These are phyloP conservation scores for Xylariaceae sp. DNA, from an alignment of 2,329 filamentous ascomycete genomes.

Conservation along the genomic window DNA sequence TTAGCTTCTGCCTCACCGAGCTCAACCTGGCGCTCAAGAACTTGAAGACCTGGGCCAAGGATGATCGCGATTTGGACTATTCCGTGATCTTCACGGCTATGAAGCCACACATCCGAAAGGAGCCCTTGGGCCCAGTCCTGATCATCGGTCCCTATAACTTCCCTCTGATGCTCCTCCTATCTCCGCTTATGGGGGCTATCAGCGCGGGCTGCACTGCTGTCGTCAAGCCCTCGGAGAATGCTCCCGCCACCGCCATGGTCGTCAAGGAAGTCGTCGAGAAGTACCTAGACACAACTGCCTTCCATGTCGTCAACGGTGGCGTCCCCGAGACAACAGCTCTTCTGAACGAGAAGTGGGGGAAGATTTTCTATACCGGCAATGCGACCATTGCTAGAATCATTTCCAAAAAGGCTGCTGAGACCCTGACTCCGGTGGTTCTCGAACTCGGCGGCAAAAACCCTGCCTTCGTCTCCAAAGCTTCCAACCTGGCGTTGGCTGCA, in stretches of 20 bases:
- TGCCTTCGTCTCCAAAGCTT: constrained; percentile 81
- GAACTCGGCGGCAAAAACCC: constrained; percentile 92
- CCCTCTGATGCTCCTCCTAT: constrained; percentile 74
- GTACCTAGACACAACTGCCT: constrained; percentile 72
- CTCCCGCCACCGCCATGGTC: constrained; percentile 71
- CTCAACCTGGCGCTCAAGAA: constrained; percentile 74
- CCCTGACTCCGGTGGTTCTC: constrained; percentile 80
- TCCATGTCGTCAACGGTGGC: constrained; percentile 73
- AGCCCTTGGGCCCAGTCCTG: constrained; percentile 77
- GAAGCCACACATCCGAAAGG: constrained; percentile 74
- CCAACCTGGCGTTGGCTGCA: constrained; percentile 75
- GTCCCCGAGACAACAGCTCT: constrained; percentile 76
- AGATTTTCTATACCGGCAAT: constrained; percentile 94
- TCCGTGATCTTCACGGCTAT: constrained; percentile 63
- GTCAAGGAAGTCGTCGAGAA: constrained; percentile 73
- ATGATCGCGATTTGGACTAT: constrained; percentile 70
- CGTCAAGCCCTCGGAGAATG: constrained; percentile 84
- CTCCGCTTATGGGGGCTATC: constrained; percentile 83
- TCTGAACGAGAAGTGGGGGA: constrained; percentile 89
- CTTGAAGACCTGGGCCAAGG: constrained; percentile 75
- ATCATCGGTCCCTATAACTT: constrained; percentile 95
- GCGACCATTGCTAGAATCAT: constrained; percentile 78
- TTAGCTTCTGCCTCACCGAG: constrained; percentile 75
- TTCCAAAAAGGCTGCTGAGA: constrained; percentile 81
- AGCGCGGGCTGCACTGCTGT: constrained; percentile 85